Evolutionary conservation across 306 rosid genomes (phyloP), one percentile per base, ranked within the genome.

Genomic region (Cicer chorassanicum): DNA sequence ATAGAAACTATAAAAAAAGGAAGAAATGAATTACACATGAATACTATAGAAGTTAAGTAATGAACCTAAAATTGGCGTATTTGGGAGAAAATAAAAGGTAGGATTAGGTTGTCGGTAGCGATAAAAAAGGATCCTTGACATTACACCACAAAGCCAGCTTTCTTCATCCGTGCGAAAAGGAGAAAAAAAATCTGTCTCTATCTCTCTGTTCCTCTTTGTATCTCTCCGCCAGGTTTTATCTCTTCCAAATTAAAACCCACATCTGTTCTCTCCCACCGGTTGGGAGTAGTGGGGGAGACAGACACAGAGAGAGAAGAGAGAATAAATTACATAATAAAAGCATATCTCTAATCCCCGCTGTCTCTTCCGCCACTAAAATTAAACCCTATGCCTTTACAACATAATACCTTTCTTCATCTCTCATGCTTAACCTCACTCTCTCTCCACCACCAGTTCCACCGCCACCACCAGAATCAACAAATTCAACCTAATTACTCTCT

Each of bases 371-470:
- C 6, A 0, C 44, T 10, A 39, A 24, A 24, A 24, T 21, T 21
- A 59, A 4, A 49, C 44, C 62, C 39, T 2, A 34, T 82, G 86
- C 79, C 71, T 59, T 34, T 15, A 19, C 13, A 15, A 1, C 2
- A 50, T 7, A 12, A 29, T 2, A 10, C 9, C 43, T n/a, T 13
- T 49, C 12, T 3, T 60, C 65, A 34, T 34, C 73, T 83, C 67
- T 90, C 88, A 89, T 86, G 90, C 89, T 86, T 89, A 66, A 55
- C 76, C 84, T 67, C 70, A 71, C 40, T 50, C 80, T 63, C 81
- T 84, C 75, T 67, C 89, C 84, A 46, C 83, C 89, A 13, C 68
- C 77, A 1, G 46, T 84, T 43, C 86, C 75, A 2, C 83, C 81
- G 5, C 70, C 57, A 57, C 87, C 82, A 1, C 86, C 86, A 16